Base-by-base conservation (phyloP, 768 basidiomycete genomes). In the Fomitopsis pulvina region DNA sequence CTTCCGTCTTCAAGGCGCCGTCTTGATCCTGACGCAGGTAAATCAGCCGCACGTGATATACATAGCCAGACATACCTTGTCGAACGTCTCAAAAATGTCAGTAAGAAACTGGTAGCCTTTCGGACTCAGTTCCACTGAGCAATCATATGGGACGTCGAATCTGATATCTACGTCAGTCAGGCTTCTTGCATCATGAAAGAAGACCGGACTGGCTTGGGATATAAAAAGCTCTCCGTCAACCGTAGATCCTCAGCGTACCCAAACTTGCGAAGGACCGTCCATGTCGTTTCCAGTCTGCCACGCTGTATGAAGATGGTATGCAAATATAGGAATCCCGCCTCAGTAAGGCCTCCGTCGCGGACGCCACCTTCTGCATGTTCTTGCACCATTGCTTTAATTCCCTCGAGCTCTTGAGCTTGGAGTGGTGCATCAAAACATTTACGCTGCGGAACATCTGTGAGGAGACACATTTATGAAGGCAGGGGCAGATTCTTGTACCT, bases 291-390 rank as follows among this genome's bases (percentile, higher is more conserved):
- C 54, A 95, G 75, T 42, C 95, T 79, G 20, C 95, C 95, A 37
- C 86, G 83, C 68, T 95, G 95, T 48, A 99, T 96, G 69, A 99
- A 99, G 57, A 83, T 89, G 2, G 95, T 97, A 65, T 97, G 92
- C 11, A 99, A 81, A 62, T 89, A 94, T 32, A 97, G 67, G 70
- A 97, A 97, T 0, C 95, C 95, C 5, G 81, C 79, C 69, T 96
- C 92, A 3, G 94, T 97, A 53, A 99, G 73, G 16, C 91, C 93
- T 52, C 75, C 80, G 49, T 81, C 81, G 29, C 77, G 81, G 39
- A 95, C 83, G 26, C 85, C 85, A 24, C 80, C 80, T 44, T 81
- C 80, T 20, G 83, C 83, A 57, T 88, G 82, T 60, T 85, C 81
- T 53, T 81, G 79, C 32, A 99, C 92, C 75, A 90, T 90, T 18